phyloP scores from a whole-genome alignment of 768 basidiomycete species.

The Inosperma sp. region DNA sequence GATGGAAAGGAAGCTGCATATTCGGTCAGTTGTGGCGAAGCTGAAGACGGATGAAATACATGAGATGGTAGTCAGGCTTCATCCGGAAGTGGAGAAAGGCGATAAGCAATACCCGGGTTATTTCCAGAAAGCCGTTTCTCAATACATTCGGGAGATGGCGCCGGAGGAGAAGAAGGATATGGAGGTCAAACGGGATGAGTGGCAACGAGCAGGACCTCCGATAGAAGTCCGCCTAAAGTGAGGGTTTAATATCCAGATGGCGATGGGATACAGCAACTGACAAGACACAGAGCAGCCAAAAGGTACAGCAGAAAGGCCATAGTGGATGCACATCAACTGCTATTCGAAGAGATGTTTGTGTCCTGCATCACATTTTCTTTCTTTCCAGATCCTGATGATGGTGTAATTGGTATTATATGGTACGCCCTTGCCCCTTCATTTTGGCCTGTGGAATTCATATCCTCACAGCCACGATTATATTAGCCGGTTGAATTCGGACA shows the following conservation, averaged over 20 bases:
- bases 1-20: not conserved
- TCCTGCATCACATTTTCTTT: not conserved
- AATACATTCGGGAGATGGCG: rapidly evolving
- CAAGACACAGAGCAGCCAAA: not conserved
- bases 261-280: too few relatives aligned
- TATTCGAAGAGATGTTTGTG: not conserved
- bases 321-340: not conserved
- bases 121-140: not conserved
- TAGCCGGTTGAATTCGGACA: not conserved
- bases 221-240: not conserved
- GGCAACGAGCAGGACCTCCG: not conserved
- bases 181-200: not conserved
- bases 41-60: not conserved
- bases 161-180: not conserved
- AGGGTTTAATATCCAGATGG: too few relatives aligned
- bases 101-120: not conserved
- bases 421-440: not conserved
- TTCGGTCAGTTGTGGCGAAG: not conserved
- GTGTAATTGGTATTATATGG: not conserved
- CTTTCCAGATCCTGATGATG: not conserved
- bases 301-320: not conserved
- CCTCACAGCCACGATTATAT: not conserved
- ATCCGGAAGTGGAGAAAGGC: not conserved
- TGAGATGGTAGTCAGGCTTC: not conserved
- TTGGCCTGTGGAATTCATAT: not conserved